phyloP scores from a whole-genome alignment of 169 alveolate genomes.

The Cryptosporidium sp. region DNA sequence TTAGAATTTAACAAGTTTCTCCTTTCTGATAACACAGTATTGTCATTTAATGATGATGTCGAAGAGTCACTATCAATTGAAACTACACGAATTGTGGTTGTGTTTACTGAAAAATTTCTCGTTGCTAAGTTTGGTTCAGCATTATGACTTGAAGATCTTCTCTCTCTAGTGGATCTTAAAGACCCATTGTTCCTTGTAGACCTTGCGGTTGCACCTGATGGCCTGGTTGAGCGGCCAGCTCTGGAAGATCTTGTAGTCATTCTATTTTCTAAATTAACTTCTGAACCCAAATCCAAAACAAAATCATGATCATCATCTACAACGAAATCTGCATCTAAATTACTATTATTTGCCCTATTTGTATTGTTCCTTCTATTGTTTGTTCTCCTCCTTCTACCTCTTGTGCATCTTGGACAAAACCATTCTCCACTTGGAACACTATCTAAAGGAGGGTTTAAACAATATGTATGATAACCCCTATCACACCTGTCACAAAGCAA shows the following conservation, averaged over 20 bases:
- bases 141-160: not conserved
- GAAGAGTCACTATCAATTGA: slow-evolving; percentile 28
- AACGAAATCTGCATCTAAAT: not conserved
- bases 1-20: not conserved
- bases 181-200: not conserved
- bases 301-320: slow-evolving; percentile 23
- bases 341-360: slow-evolving; percentile 5
- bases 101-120: not conserved
- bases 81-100: slow-evolving; percentile 24
- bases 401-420: slow-evolving; percentile 80
- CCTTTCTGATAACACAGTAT: not conserved
- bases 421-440: slow-evolving; percentile 82
- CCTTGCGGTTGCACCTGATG: not conserved
- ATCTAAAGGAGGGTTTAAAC: slow-evolving; percentile 80
- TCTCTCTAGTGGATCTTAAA: not conserved
- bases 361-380: slow-evolving; percentile 16
- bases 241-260: slow-evolving; percentile 29
- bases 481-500: slow-evolving; percentile 82
- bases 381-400: slow-evolving; percentile 44
- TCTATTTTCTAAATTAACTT: not conserved
- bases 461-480: slow-evolving; percentile 80
- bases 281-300: slow-evolving; percentile 3
- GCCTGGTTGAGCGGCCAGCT: not conserved
- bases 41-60: not conserved
- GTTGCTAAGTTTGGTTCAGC: not conserved